Evolutionary conservation across 176 grass and related monocot species (phyloP), one percentile per base, ranked within the genome.

Genomic region (Hordeum marinum): DNA sequence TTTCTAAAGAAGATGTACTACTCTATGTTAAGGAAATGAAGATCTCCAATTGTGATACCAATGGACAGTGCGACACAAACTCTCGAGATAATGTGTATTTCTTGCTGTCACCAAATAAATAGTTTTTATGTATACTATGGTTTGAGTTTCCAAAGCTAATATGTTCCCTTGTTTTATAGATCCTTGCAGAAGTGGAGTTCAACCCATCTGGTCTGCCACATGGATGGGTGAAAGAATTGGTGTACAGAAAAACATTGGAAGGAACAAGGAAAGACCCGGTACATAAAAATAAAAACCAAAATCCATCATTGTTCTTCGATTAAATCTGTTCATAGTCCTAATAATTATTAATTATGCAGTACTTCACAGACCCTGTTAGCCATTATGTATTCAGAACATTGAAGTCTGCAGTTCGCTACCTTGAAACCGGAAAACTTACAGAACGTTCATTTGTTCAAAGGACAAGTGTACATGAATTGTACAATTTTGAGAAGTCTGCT

Each of bases 231-330:
- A 91, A 85, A 43, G 82, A 86, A 70, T 0, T 65, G 11, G 86
- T 77, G 29, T 82, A 72, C 48, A 88, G 85, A 82, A 88, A 72
- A 42, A 85, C 72, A 75, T 81, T 71, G 72, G 11, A 36, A 15
- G 77, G 82, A 59, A 21, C 59, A 8, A 91, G 85, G 68, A 91
- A 36, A 67, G 85, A 88, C 25, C 85, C 82, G 77, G 90, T 91
- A 88, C 46, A 54, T 32, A 76, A 46, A 71, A 63, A 29, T 11
- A 5, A 3, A 57, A 62, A 62, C 18, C 8, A 46, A 9, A 74
- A 71, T 43, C 39, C 7, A n/a, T 83, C 1, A 0, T 76, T 54
- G 9, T 27, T 37, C 29, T 9, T 36, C 23, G 9, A 40, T n/a
- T 2, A 86, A 52, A 73, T 37, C 32, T 1, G 35, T 34, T 36